Conservation (phyloP, 257 asterid genomes). For the Phtheirospermum japonicum region DNA sequence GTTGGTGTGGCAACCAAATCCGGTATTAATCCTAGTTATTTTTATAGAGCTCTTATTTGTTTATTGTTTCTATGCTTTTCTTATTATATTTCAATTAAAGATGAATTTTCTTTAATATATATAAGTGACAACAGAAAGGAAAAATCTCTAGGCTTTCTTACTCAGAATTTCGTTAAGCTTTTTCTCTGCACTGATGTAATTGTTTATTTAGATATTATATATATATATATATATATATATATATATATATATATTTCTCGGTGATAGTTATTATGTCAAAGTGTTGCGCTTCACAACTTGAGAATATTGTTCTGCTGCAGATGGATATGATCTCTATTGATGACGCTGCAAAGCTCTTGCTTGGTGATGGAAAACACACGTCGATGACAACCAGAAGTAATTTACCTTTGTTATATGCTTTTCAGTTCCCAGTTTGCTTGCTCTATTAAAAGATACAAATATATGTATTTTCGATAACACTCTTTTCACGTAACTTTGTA, state of each 20-base stretch:
- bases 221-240: no score
- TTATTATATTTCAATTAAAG: background rate
- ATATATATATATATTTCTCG: no score
- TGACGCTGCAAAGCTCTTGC: conserved; percentile 91
- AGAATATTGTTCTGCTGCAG: no score
- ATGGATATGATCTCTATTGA: conserved; percentile 92
- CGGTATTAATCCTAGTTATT: conserved; percentile 34
- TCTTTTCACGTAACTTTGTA: conserved; percentile 36
- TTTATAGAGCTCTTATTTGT: background rate
- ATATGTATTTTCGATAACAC: conserved; percentile 26
- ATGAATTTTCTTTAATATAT: background rate
- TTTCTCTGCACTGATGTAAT: conserved; percentile 83
- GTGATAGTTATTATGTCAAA: background rate
- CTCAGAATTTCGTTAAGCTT: conserved; percentile 90
- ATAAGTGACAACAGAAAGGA: conserved; percentile 79
- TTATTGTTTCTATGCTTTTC: background rate
- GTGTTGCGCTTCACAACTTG: no score
- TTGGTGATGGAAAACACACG: conserved; percentile 77
- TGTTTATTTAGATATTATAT: conserved; percentile 13
- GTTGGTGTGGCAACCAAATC: conserved; percentile 35
- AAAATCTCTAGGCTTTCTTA: conserved; percentile 92
- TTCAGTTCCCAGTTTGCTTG: no score
- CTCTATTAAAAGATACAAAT: no score
- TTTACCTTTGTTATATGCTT: no score
- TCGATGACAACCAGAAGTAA: no score